Conservation (phyloP, 2,329 filamentous ascomycete genomes). For the Diaporthe humulicola region DNA sequence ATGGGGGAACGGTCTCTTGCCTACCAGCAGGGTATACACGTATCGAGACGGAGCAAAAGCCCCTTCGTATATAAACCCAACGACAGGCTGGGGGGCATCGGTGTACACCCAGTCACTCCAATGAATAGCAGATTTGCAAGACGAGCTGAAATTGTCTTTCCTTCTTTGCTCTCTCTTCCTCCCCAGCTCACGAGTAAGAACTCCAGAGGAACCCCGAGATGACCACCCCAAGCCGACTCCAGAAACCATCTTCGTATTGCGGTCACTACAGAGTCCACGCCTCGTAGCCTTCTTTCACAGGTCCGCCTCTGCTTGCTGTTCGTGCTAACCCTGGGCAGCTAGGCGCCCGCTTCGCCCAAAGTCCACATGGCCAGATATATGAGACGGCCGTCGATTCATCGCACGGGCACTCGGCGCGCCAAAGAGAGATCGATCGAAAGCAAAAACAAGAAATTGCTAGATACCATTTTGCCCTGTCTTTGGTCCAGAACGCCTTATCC, state of each 20-base stretch:
- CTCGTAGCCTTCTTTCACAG: background rate
- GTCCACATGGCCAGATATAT: slow-evolving; percentile 4
- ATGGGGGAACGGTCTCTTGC: background rate
- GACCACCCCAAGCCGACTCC: background rate
- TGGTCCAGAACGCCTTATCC: slow-evolving; percentile 34
- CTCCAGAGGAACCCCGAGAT: background rate
- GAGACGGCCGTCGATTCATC: slow-evolving; percentile 8
- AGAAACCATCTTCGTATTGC: background rate
- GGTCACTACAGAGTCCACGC: background rate
- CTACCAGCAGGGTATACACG: background rate
- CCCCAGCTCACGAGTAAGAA: background rate
- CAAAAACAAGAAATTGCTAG: slow-evolving; percentile 31
- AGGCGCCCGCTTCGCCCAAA: background rate
- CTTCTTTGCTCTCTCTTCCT: background rate
- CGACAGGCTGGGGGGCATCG: background rate
- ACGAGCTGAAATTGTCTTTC: slow-evolving; percentile 11
- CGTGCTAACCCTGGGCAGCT: background rate
- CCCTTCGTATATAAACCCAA: background rate
- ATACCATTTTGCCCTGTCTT: slow-evolving; percentile 39
- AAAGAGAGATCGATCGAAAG: slow-evolving; percentile 8
- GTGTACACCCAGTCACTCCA: background rate
- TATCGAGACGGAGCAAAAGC: background rate
- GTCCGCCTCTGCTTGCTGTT: background rate
- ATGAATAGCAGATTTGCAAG: background rate
- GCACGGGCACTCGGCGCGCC: background rate